Conservation (phyloP, 2,329 filamentous ascomycete species). For the Fusarium falciforme region DNA sequence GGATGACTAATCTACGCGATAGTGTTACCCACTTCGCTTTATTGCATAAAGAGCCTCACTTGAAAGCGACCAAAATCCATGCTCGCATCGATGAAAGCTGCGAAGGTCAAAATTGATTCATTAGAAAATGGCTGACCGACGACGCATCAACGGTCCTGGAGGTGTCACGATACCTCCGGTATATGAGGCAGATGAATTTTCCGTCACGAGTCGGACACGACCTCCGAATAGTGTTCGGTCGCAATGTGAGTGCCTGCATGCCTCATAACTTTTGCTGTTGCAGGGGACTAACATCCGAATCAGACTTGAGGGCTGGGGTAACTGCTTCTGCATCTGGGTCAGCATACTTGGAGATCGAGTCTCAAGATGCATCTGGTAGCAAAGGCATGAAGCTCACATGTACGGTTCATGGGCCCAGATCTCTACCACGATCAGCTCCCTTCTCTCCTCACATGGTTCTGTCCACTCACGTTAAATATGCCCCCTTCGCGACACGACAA, state of each 20-base stretch:
- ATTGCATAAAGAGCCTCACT: conserved; percentile 25
- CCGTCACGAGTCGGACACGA: conserved; percentile 64
- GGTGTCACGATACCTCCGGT: conserved; percentile 81
- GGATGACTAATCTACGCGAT: conserved; percentile 38
- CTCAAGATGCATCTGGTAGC: conserved; percentile 57
- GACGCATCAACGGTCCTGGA: conserved; percentile 88
- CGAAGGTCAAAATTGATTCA: conserved; percentile 4
- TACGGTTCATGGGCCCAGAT: conserved; percentile 92
- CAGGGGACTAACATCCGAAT: conserved; percentile 26
- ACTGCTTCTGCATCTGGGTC: conserved; percentile 95
- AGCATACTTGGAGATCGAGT: conserved; percentile 80
- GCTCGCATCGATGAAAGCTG: conserved; percentile 4
- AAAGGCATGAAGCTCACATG: conserved; percentile 90
- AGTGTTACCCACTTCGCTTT: conserved; percentile 14
- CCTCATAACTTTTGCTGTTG: neutral
- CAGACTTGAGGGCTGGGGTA: conserved; percentile 90
- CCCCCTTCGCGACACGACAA: conserved; percentile 88
- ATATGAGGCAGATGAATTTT: conserved; percentile 65
- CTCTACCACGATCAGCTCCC: conserved; percentile 87
- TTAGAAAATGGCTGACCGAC: conserved; percentile 78
- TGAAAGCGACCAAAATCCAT: conserved; percentile 33
- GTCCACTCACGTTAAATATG: conserved; percentile 95
- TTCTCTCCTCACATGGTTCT: conserved; percentile 95
- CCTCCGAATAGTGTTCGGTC: conserved; percentile 80
- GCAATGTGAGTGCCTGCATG: conserved; percentile 73